Evolutionary conservation across 2,329 filamentous ascomycete genomes (phyloP), one percentile per base, ranked within the genome.

Genomic region (Corynespora cassiicola): DNA sequence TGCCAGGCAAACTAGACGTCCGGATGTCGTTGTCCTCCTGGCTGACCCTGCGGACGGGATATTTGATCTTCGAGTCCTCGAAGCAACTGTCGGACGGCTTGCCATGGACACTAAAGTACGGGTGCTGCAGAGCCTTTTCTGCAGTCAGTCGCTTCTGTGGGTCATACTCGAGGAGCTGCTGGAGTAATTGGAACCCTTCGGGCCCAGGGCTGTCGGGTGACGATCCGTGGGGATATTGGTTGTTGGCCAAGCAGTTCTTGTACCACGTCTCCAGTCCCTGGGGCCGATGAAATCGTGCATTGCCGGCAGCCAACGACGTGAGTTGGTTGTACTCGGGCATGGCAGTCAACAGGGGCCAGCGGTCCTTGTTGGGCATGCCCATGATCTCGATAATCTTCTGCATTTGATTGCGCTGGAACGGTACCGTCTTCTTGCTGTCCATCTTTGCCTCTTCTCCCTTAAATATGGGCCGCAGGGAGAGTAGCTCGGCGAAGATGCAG

Each of bases 381-480:
- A 99, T 86, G 47, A 99, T 90, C 63, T 99, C 94, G 23, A 96
- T 89, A 56, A 99, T 99, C 71, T 96, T 96, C 63, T 94, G 90
- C 92, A 99, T 97, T 72, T 99, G 94, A 59, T 96, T 96, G 10
- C 91, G 83, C 69, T 99, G 94, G 56, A 99, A 99, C 0, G 94
- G 94, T 0, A 97, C 91, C 0, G 88, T 94, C 73, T 97, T 97
- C 71, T 99, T 99, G 56, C 82, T 88, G 69, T 99, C 94, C 87
- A 97, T 96, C 72, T 99, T 99, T 11, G 94, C 94, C 70, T 99
- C 94, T 63, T 99, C 94, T 0, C 94, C 94, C 65, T 99, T 99
- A 70, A 99, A 99, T 37, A 99, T 97, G 0, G 94, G 94, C 1
- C 92, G 81, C 3, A 99, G 74, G 1, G 88, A 91, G 0, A 99